A percentile compares a stretch with the other conserved stretches of the same genome.
Evolutionary conservation across 192 early-diverging fungal genomes (phyloP).

Genomic region (Pilobolus umbonatus): DNA sequence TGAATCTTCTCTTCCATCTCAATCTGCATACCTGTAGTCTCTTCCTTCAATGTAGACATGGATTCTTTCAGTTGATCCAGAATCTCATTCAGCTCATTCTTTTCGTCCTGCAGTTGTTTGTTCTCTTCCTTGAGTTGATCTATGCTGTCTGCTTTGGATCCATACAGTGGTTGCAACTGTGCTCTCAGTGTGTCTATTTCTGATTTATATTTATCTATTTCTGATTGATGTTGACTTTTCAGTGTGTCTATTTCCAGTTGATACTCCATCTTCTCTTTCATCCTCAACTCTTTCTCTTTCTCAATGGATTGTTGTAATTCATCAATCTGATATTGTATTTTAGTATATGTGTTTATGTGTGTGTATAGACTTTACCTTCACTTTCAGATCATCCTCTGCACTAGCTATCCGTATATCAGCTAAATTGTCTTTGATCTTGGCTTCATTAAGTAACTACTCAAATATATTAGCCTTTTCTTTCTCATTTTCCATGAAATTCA

Average conservation of each 20-base stretch:
- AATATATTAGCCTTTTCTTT: not conserved
- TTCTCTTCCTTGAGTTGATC: too few relatives aligned
- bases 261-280: too few relatives aligned
- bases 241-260: too few relatives aligned
- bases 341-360: not conserved
- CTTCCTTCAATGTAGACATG: not conserved
- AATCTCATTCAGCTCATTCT: not conserved
- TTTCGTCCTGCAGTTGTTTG: not conserved
- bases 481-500: too few relatives aligned
- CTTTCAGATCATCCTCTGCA: slow-evolving; percentile 24
- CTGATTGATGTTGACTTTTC: too few relatives aligned
- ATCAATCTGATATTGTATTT: not conserved
- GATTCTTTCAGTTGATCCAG: not conserved
- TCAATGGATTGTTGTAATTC: not conserved
- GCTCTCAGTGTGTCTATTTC: too few relatives aligned
- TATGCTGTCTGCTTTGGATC: too few relatives aligned
- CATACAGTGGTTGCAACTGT: too few relatives aligned
- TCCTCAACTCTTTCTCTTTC: too few relatives aligned
- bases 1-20: not conserved
- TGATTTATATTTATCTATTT: not conserved
- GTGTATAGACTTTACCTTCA: slow-evolving; percentile 7
- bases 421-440: slow-evolving; percentile 31
- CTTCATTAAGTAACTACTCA: slow-evolving; percentile 31
- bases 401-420: slow-evolving; percentile 33
- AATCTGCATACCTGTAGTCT: not conserved